Conservation (phyloP, 768 basidiomycete species). For the Tricholoma sp. region DNA sequence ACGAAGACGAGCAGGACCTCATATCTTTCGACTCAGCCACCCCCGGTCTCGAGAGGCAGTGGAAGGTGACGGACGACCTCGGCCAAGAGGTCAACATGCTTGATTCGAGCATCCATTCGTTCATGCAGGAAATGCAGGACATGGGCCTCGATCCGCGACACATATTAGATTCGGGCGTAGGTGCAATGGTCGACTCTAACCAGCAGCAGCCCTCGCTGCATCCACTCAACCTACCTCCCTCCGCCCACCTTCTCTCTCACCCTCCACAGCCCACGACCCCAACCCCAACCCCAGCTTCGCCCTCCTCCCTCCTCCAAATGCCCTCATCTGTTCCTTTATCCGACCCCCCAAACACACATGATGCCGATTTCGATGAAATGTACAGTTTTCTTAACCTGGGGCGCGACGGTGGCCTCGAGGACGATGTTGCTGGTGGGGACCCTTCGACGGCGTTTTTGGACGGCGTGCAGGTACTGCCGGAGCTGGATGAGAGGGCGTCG, state of each 20-base stretch:
- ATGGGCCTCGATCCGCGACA: conserved; percentile 12
- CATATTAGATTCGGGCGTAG: neutral
- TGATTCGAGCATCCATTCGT: conserved; percentile 59
- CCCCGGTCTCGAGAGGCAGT: conserved; percentile 21
- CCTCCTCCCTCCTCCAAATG: neutral
- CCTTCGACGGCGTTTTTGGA: conserved; percentile 1
- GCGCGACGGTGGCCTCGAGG: neutral
- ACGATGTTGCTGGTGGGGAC: no score
- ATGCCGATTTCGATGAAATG: neutral
- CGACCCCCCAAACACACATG: neutral
- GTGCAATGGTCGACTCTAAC: neutral
- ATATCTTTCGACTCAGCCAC: conserved; percentile 25
- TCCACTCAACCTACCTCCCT: neutral
- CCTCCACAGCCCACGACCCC: neutral
- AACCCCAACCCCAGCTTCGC: no score
- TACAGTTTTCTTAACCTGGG: neutral
- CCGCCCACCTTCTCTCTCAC: neutral
- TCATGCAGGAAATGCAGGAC: conserved; percentile 42
- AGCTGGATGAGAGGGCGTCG: neutral
- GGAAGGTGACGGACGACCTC: conserved; percentile 59
- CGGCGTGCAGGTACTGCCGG: neutral
- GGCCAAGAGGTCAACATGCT: conserved; percentile 69
- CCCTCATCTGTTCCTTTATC: neutral
- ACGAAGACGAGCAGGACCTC: conserved; percentile 21
- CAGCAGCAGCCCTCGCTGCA: neutral